These are phyloP conservation scores for Zymoseptoria brevis DNA, from an alignment of 2,329 filamentous ascomycete genomes.

Conservation along the genomic window DNA sequence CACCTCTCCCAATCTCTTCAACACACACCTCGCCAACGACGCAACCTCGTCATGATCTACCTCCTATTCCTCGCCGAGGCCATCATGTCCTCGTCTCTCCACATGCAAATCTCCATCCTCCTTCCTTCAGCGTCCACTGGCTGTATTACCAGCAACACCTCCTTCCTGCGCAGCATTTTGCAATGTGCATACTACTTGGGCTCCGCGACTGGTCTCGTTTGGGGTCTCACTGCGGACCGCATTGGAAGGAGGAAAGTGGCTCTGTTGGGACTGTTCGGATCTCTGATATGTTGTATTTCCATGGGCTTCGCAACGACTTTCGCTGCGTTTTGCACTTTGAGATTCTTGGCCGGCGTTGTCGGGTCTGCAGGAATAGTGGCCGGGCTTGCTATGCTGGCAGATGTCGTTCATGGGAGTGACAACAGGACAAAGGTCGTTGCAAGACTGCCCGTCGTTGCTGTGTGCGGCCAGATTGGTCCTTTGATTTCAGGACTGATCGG, in stretches of 20 bases:
- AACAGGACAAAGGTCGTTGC: slow-evolving; percentile 35
- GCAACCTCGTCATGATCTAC: slow-evolving; percentile 37
- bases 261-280: slow-evolving; percentile 36
- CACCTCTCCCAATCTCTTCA: background rate
- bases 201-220: slow-evolving; percentile 37
- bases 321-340: slow-evolving; percentile 35
- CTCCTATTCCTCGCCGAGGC: slow-evolving; percentile 42
- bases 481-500: slow-evolving; percentile 38
- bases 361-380: slow-evolving; percentile 40
- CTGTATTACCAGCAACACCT: slow-evolving; percentile 38
- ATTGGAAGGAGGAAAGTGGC: slow-evolving; percentile 39
- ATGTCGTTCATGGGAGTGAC: slow-evolving; percentile 22
- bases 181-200: slow-evolving; percentile 44
- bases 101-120: slow-evolving; percentile 41
- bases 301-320: slow-evolving; percentile 42
- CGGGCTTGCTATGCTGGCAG: slow-evolving; percentile 41
- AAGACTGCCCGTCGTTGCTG: slow-evolving; percentile 37
- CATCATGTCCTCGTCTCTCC: slow-evolving; percentile 43
- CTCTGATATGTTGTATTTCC: slow-evolving; percentile 38
- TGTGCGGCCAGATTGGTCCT: slow-evolving; percentile 40
- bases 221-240: slow-evolving; percentile 39
- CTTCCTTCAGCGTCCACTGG: slow-evolving; percentile 34
- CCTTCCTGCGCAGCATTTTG: slow-evolving; percentile 41
- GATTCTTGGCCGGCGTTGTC: slow-evolving; percentile 38
- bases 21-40: slow-evolving; percentile 8